Base-by-base conservation (phyloP, 2,329 filamentous ascomycete genomes). In the Chaetomiaceae sp. region DNA sequence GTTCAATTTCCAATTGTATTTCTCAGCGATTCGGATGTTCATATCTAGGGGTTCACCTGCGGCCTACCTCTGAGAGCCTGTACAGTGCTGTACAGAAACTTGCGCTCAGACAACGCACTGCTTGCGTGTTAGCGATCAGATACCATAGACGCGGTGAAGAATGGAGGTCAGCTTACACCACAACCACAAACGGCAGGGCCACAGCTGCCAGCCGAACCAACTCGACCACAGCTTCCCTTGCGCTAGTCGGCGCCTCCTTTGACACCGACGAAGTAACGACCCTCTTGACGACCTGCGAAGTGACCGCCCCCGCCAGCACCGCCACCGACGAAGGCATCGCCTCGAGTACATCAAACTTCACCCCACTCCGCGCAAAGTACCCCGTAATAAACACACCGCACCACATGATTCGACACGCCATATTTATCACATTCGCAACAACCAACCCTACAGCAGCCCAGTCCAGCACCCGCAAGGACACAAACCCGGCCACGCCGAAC, bases 381-480 rank as follows among this genome's bases (percentile, higher is more conserved):
- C 67, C 61, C 30, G 68, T 72, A 52, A 96, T 87, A 65, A 96
- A 99, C 40, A 67, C 65, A 16, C 73, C 71, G 64, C 90, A 94
- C 89, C 90, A 99, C 7, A 81, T 56, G 53, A 95, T 95, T 56
- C 94, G 82, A 62, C 92, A 82, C 0, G 73, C 71, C 91, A 99
- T 96, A 67, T 96, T 97, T 62, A 96, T 81, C 41, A 81, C 84
- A 67, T 97, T 99, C 47, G 91, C 91, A 60, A 82, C 79, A 0
- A 99, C 90, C 38, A 99, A 73, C 0, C 94, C 94, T 37, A 78
- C 75, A 0, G 90, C 91, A 0, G 90, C 94, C 56, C 88, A 72
- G 7, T 77, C 74, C 21, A 87, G 69, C 9, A 89, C 71, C n/a
- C 77, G 74, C 58, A 99, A 76, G 59, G 90, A 87, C 5, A 90